Base-by-base conservation (phyloP, 1,284 basidiomycete genomes). In the Rhodotorula sp. region DNA sequence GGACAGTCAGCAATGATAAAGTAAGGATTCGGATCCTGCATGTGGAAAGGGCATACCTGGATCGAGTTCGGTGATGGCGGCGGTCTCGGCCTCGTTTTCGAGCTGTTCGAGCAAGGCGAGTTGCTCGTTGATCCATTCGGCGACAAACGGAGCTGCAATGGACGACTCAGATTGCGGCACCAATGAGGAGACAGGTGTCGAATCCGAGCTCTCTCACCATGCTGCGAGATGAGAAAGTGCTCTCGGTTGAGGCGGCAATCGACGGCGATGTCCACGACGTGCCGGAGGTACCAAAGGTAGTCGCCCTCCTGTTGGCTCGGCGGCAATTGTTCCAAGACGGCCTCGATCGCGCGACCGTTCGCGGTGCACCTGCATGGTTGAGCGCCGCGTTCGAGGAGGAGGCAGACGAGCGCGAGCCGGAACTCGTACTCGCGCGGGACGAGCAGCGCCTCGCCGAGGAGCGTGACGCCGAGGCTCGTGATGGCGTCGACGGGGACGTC, bases 321-420 rank as follows among this genome's bases (percentile, higher is more conserved):
- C 48, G 1, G 12, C 21, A 45, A 1, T 1, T 26, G 21, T 1
- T 54, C 45, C 12, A 31, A 19, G 2, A 26, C 26, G 43, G 38
- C 47, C 14, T 38, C 38, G 12, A 56, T 19, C 12, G 52, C 15
- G 28, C 38, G 45, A 7, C 63, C 45, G 15, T 38, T 10, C 21
- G 23, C 38, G 5, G 18, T 19, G 2, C 16, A 23, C 47, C 47
- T 48, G 15, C 19, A 15, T 0, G 65, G 65, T 23, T 64, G 47
- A 4, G 62, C 66, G 26, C 69, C 69, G 19, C 49, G 38, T 16
- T 28, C 62, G 19, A 70, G 38, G 34, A 67, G 47, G 43, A 64
- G 12, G 3, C n/a, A 43, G 57, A 60, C 55, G 19, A 4, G 1
- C 0, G 58, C 58, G 31, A 57, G 26, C 47, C 69, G 50, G 52